Conservation (phyloP, 2,329 filamentous ascomycete species). For the Aureobasidium pullulans region DNA sequence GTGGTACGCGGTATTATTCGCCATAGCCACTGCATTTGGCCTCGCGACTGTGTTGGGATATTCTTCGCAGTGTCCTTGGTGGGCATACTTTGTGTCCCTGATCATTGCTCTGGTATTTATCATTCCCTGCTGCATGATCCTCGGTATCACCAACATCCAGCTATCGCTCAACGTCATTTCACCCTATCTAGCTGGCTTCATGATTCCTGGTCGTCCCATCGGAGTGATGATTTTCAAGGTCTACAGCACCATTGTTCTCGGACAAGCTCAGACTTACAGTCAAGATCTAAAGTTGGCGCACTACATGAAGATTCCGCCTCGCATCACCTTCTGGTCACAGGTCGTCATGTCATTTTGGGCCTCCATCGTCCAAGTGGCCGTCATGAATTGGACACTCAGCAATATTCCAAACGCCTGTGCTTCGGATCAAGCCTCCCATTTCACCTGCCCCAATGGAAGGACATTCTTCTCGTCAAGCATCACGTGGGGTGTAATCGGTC, state of each 20-base stretch:
- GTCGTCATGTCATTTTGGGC: constrained; percentile 68
- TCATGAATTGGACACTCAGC: constrained; percentile 84
- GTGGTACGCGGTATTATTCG: constrained; percentile 55
- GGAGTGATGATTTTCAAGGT: constrained; percentile 93
- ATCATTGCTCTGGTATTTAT: constrained; percentile 72
- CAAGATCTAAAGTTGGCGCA: constrained; percentile 80
- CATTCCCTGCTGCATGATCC: constrained; percentile 84
- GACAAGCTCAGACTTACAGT: constrained; percentile 79
- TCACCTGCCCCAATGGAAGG: constrained; percentile 77
- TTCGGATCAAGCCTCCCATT: constrained; percentile 69
- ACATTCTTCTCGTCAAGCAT: constrained; percentile 89
- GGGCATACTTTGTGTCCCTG: constrained; percentile 44
- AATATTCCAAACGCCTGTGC: constrained; percentile 74
- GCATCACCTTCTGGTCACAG: constrained; percentile 69
- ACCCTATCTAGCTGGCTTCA: constrained; percentile 48
- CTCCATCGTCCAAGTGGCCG: constrained; percentile 71
- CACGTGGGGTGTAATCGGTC: constrained; percentile 79
- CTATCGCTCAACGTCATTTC: constrained; percentile 20
- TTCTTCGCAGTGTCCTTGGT: constrained; percentile 6
- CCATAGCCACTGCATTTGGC: constrained; percentile 15
- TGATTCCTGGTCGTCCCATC: constrained; percentile 77
- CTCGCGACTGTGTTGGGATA: constrained; percentile 20
- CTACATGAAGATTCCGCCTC: constrained; percentile 82
- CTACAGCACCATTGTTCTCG: constrained; percentile 57
- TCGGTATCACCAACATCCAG: constrained; percentile 69